Evolutionary conservation across 495 filamentous ascomycete species (phyloP), one percentile per base, ranked within the genome.

Genomic region (Astrocystis sublimbata): DNA sequence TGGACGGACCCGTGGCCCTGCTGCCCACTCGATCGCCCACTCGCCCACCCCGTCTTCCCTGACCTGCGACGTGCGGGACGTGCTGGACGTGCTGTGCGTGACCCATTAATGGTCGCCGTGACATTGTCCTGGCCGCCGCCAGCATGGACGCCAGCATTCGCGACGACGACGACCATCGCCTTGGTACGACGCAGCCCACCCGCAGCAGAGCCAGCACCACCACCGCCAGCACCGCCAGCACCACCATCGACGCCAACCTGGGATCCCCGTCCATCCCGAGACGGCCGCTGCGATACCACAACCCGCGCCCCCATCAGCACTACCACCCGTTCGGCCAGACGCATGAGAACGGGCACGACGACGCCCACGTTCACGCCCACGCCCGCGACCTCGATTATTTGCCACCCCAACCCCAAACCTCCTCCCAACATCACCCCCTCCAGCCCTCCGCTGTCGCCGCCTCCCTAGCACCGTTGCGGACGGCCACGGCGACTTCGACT

Each of bases 171-270:
- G 70, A 70, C 65, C 68, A 61, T 40, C 46, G 42, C 65, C 68
- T 72, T 72, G 70, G 70, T 72, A 65, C 68, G 65, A 72, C 70
- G 59, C 54, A 68, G 68, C 63, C 62, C 68, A 33, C 69, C 67
- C 69, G 65, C 68, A n/a, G n/a, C n/a, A n/a, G n/a, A n/a, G n/a
- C n/a, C n/a, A n/a, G n/a, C n/a, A n/a, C n/a, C n/a, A n/a, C n/a
- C n/a, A n/a, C n/a, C n/a, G n/a, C n/a, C n/a, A n/a, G n/a, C n/a
- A n/a, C n/a, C n/a, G n/a, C n/a, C n/a, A n/a, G n/a, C n/a, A n/a
- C n/a, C n/a, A n/a, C n/a, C n/a, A n/a, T n/a, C n/a, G n/a, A n/a
- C n/a, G n/a, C n/a, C n/a, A 67, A 69, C 63, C 61, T 69, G 60
- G 67, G 62, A 67, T 65, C 70, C 67, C 70, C 67, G 65, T 70